These are phyloP conservation scores for Lycium barbarum DNA, from an alignment of 257 asterid genomes.

Conservation along the genomic window DNA sequence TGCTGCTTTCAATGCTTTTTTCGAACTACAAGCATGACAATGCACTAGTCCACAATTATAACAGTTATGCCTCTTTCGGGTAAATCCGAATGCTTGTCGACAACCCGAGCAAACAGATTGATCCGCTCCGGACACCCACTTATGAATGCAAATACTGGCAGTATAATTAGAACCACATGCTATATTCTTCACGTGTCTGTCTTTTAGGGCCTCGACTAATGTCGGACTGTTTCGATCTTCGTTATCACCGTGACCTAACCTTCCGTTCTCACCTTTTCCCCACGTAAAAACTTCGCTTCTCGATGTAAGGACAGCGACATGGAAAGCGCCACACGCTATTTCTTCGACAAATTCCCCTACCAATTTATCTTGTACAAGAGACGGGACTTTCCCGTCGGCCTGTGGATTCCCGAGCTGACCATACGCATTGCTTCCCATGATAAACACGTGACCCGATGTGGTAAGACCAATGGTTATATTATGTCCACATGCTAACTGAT, in stretches of 20 bases:
- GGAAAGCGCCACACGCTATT: constrained; percentile 75
- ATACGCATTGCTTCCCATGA: constrained; percentile 69
- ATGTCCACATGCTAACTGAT: constrained; percentile 84
- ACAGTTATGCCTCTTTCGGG: constrained; percentile 85
- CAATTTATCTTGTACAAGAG: constrained; percentile 74
- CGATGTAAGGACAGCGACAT: constrained; percentile 82
- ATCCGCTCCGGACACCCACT: constrained; percentile 93
- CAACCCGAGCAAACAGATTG: constrained; percentile 89
- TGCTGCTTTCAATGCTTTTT: constrained; percentile 83
- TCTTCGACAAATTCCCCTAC: constrained; percentile 97
- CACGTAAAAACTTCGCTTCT: constrained; percentile 85
- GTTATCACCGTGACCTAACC: constrained; percentile 84
- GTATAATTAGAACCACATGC: constrained; percentile 89
- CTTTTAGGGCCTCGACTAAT: constrained; percentile 76
- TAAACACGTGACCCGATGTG: constrained; percentile 84
- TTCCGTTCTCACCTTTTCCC: constrained; percentile 92
- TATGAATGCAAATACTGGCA: constrained; percentile 82
- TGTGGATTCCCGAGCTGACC: constrained; percentile 87
- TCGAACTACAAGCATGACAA: constrained; percentile 93
- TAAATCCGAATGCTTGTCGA: constrained; percentile 86
- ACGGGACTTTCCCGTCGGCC: constrained; percentile 74
- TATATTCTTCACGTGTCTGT: constrained; percentile 77
- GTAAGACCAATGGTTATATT: constrained; percentile 72
- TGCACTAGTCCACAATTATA: constrained; percentile 89
- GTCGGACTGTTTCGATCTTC: constrained; percentile 79